Evolutionary conservation across 2,329 filamentous ascomycete species (phyloP).

Genomic region (Magnaporthiopsis poae): DNA sequence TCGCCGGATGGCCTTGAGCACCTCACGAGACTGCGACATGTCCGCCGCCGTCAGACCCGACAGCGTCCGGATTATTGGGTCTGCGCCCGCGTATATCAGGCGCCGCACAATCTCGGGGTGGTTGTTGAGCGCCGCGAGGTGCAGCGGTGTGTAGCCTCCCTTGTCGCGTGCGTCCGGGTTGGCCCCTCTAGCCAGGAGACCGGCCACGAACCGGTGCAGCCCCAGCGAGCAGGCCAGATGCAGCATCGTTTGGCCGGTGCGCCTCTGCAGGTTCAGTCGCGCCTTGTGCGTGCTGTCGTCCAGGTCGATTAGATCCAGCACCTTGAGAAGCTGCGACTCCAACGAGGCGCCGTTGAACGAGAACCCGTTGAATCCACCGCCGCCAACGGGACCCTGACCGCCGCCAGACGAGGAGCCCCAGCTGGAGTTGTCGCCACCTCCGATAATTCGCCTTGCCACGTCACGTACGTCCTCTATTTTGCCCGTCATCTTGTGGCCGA

Average conservation of each 20-base stretch:
- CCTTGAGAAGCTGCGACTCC: constrained; percentile 60
- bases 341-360: constrained; percentile 36
- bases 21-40: constrained; percentile 55
- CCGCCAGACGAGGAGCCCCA: constrained; percentile 29
- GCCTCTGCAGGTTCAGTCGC: constrained; percentile 53
- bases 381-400: constrained; percentile 21
- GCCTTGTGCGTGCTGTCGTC: constrained; percentile 62
- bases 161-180: constrained; percentile 66
- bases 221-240: constrained; percentile 70
- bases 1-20: constrained; percentile 53
- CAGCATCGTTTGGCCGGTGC: constrained; percentile 66
- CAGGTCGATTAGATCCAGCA: constrained; percentile 69
- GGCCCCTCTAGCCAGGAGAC: constrained; percentile 66
- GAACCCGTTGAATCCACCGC: constrained; percentile 21
- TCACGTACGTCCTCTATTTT: constrained; percentile 52
- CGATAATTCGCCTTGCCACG: constrained; percentile 51
- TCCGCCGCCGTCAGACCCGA: constrained; percentile 63
- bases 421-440: constrained; percentile 29
- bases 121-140: constrained; percentile 68
- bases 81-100: constrained; percentile 63
- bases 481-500: constrained; percentile 56
- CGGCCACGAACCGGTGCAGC: constrained; percentile 65
- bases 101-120: constrained; percentile 67
- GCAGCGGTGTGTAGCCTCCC: constrained; percentile 71
- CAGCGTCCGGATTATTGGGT: constrained; percentile 59